Evolutionary conservation across 208 protist genomes (phyloP).

Genomic region (Wallacemonas sp.): DNA sequence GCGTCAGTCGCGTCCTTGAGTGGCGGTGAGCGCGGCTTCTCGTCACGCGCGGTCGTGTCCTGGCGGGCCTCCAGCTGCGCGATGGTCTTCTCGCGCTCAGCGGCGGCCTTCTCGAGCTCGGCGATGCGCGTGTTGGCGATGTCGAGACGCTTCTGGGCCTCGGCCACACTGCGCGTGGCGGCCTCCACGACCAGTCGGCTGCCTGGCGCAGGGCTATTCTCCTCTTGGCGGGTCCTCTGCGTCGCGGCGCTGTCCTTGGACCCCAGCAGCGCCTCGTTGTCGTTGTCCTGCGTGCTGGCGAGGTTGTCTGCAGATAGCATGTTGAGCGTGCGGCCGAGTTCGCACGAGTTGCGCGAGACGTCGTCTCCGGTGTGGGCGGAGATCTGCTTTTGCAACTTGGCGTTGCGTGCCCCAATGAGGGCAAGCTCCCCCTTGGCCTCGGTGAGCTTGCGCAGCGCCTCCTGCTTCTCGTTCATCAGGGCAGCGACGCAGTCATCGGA

Average conservation of each 20-base stretch:
- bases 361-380: background rate
- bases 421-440: slow-evolving; percentile 60
- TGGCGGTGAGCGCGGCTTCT: background rate
- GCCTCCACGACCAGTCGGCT: slow-evolving; percentile 8
- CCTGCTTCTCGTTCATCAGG: slow-evolving; percentile 49
- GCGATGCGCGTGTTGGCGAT: slow-evolving; percentile 2
- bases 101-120: slow-evolving; percentile 20
- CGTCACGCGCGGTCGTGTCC: slow-evolving; percentile 10
- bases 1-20: background rate
- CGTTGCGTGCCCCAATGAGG: slow-evolving; percentile 38
- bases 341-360: background rate
- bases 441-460: slow-evolving; percentile 44
- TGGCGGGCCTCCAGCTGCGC: slow-evolving; percentile 16
- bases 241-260: background rate
- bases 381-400: slow-evolving; percentile 22
- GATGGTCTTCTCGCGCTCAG: slow-evolving; percentile 18
- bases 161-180: slow-evolving; percentile 10
- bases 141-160: background rate
- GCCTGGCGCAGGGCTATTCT: background rate
- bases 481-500: slow-evolving; percentile 37
- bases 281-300: slow-evolving; percentile 19
- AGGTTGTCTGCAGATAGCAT: slow-evolving; percentile 10
- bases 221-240: background rate
- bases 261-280: background rate
- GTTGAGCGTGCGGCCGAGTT: slow-evolving; percentile 6